Conservation (phyloP, 2,329 filamentous ascomycete species). For the Aphanoascus verrucosus region DNA sequence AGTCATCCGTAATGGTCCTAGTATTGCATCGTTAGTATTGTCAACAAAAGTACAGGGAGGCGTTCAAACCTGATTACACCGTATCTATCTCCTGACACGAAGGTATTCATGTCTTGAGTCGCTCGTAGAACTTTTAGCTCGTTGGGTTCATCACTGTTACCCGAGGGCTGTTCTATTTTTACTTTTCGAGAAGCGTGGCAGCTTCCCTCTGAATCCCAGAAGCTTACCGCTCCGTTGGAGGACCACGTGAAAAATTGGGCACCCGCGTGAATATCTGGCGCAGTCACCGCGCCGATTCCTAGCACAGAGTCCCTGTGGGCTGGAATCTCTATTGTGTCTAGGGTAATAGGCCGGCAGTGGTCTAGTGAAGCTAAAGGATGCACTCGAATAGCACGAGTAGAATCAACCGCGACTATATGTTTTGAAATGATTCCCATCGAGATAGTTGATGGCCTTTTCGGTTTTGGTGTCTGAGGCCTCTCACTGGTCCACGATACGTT, state of each 20-base stretch:
- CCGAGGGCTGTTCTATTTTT: slow-evolving; percentile 53
- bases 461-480: slow-evolving; percentile 18
- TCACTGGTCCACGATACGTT: slow-evolving; percentile 17
- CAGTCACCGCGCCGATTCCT: slow-evolving; percentile 58
- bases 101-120: slow-evolving; percentile 50
- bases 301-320: slow-evolving; percentile 52
- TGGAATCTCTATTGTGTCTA: slow-evolving; percentile 34
- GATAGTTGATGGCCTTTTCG: slow-evolving; percentile 39
- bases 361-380: slow-evolving; percentile 39
- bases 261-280: slow-evolving; percentile 46
- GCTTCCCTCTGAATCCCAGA: slow-evolving; percentile 68
- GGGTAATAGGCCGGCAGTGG: slow-evolving; percentile 23
- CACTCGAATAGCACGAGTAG: slow-evolving; percentile 59
- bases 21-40: slow-evolving; percentile 16
- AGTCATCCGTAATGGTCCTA: slow-evolving; percentile 35
- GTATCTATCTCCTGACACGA: slow-evolving; percentile 76
- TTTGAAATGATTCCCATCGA: slow-evolving; percentile 59
- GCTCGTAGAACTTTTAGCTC: slow-evolving; percentile 50
- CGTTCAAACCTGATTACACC: slow-evolving; percentile 57
- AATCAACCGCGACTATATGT: slow-evolving; percentile 64
- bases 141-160: slow-evolving; percentile 40
- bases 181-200: slow-evolving; percentile 55
- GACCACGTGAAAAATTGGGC: slow-evolving; percentile 87
- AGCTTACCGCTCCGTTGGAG: slow-evolving; percentile 62
- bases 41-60: background rate